phyloP scores from a whole-genome alignment of 2,329 filamentous ascomycete species.

The Fusarium sp. region DNA sequence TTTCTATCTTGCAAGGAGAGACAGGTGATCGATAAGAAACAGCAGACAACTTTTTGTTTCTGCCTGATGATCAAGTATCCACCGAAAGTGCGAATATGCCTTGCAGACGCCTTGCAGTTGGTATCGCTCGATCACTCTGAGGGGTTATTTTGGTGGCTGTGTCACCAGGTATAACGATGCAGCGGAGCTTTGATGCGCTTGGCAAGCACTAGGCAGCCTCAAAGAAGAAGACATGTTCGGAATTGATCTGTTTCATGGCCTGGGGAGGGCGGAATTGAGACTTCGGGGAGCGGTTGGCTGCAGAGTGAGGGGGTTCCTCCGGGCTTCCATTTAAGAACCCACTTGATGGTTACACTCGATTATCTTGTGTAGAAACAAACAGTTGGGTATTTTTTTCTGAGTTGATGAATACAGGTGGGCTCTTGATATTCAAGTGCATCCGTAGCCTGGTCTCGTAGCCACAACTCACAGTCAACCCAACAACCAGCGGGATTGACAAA shows the following conservation, averaged over 20 bases:
- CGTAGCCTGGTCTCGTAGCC: rapidly evolving
- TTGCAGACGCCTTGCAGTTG: neutral
- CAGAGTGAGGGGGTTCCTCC: neutral
- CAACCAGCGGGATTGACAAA: neutral
- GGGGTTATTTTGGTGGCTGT: neutral
- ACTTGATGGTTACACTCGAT: neutral
- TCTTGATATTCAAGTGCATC: neutral
- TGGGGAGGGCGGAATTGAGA: neutral
- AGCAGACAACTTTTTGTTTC: neutral
- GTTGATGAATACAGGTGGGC: neutral
- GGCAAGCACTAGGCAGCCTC: neutral
- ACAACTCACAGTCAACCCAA: neutral
- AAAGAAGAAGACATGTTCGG: neutral
- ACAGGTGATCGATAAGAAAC: neutral
- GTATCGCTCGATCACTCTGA: neutral
- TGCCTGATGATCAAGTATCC: neutral
- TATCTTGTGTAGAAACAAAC: neutral
- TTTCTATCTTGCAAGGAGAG: neutral
- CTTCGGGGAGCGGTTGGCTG: neutral
- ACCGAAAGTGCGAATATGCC: neutral
- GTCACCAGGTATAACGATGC: neutral
- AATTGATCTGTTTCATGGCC: neutral
- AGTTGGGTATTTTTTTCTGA: rapidly evolving
- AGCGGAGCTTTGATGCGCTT: neutral
- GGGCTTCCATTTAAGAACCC: neutral